Percentiles rank a stretch among this genome's conserved stretches.
Conservation (phyloP, 345 rosid genomes). For the Rubroshorea leprosula region DNA sequence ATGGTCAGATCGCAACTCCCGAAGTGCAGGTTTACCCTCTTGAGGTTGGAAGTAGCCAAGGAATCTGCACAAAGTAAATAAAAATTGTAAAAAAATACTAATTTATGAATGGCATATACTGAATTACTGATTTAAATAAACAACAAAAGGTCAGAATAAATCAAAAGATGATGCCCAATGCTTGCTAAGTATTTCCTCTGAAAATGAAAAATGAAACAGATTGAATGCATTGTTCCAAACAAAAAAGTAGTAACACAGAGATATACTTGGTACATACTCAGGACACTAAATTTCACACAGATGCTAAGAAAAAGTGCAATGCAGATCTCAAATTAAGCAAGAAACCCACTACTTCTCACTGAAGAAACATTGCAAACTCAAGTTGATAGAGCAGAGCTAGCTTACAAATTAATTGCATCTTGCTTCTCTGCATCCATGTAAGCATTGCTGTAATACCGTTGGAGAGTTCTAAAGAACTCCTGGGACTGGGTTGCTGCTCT, state of each 20-base stretch:
- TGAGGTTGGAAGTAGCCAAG: constrained; percentile 86
- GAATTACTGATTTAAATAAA: no score
- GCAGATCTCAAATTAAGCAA: constrained; percentile 4
- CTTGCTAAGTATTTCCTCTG: no score
- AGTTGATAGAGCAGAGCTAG: constrained; percentile 16
- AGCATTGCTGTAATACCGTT: constrained; percentile 90
- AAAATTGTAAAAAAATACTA: background rate
- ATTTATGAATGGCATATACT: constrained; percentile 7
- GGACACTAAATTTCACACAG: background rate
- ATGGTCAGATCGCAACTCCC: constrained; percentile 76
- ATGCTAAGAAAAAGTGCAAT: background rate
- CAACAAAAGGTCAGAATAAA: no score
- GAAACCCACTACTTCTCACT: background rate
- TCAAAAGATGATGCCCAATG: no score
- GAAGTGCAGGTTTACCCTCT: constrained; percentile 59
- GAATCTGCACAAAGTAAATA: constrained; percentile 51
- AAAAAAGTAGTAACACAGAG: background rate
- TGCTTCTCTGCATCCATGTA: constrained; percentile 95
- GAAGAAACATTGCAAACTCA: constrained; percentile 8
- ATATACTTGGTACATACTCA: background rate
- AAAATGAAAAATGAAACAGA: no score
- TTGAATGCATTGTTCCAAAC: background rate
- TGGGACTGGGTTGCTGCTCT: constrained; percentile 97
- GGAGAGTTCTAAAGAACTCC: constrained; percentile 95
- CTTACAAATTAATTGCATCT: constrained; percentile 90